Conservation (phyloP, 1,139 yeast species). For the Taphrina deformans region DNA sequence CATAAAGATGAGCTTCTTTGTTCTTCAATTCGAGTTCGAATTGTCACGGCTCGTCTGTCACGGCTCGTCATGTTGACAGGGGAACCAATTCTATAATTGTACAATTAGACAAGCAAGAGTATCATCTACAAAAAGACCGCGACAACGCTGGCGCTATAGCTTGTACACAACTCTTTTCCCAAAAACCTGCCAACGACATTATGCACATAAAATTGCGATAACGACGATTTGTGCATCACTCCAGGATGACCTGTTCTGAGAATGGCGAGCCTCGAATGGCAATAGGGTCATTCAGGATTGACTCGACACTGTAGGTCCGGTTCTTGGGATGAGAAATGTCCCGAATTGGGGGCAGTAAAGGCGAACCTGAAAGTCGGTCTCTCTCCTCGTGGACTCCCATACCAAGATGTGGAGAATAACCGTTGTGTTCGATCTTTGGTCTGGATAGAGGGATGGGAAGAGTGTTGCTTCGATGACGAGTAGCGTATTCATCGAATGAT, state of each 20-base stretch:
- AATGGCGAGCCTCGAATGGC: not conserved
- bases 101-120: too few relatives aligned
- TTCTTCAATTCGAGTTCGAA: too few relatives aligned
- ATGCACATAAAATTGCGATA: too few relatives aligned
- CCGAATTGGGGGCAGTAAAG: conserved; percentile 9
- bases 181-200: too few relatives aligned
- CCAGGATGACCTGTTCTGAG: conserved; percentile 1
- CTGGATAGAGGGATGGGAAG: not conserved
- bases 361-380: not conserved
- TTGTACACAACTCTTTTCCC: too few relatives aligned
- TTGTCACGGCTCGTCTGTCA: too few relatives aligned
- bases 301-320: conserved; percentile 16
- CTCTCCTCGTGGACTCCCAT: not conserved
- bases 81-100: too few relatives aligned
- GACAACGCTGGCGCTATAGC: not conserved
- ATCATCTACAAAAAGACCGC: too few relatives aligned
- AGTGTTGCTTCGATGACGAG: conserved; percentile 2
- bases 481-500: conserved; percentile 1
- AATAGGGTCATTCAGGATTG: conserved; percentile 6
- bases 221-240: too few relatives aligned
- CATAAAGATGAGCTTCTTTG: too few relatives aligned
- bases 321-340: not conserved
- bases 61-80: too few relatives aligned
- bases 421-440: not conserved
- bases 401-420: not conserved